phyloP scores from a whole-genome alignment of 106 monocot species.

The Allium cepa region DNA sequence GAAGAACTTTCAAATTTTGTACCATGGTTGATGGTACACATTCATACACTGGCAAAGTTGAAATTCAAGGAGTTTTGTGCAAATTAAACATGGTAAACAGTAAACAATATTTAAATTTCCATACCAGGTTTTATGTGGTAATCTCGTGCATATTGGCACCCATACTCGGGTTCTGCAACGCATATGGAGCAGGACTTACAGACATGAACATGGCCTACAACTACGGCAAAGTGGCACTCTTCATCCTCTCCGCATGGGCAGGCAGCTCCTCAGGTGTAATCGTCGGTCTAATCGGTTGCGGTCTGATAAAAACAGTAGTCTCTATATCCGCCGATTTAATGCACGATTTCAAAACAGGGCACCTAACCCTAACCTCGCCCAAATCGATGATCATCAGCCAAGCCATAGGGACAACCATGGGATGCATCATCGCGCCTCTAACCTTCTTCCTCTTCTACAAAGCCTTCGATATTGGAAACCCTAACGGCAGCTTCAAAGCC shows the following conservation, averaged over 20 bases:
- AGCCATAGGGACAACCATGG: conserved; percentile 75
- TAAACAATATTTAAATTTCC: too few species aligned
- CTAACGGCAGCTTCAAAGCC: conserved; percentile 27
- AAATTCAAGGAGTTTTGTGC: too few species aligned
- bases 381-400: conserved; percentile 87
- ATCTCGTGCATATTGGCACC: conserved; percentile 60
- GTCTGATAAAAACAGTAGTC: conserved; percentile 84
- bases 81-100: too few species aligned
- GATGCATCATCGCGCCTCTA: conserved; percentile 66
- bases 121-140: conserved; percentile 19
- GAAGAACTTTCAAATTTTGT: too few species aligned
- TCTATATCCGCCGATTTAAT: conserved; percentile 80
- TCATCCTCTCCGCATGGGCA: conserved; percentile 72
- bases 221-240: conserved; percentile 80
- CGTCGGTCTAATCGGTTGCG: conserved; percentile 73
- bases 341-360: conserved; percentile 87
- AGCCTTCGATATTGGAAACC: conserved; percentile 41
- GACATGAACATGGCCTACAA: conserved; percentile 79
- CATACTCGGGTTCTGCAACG: conserved; percentile 81
- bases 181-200: conserved; percentile 72
- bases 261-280: conserved; percentile 57
- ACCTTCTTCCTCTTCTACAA: conserved; percentile 89
- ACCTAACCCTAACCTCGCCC: conserved; percentile 76
- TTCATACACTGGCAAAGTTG: too few species aligned
- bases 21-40: too few species aligned